phyloP scores from a whole-genome alignment of 2,329 filamentous ascomycete genomes.

The Pleochaeta shiraiana region DNA sequence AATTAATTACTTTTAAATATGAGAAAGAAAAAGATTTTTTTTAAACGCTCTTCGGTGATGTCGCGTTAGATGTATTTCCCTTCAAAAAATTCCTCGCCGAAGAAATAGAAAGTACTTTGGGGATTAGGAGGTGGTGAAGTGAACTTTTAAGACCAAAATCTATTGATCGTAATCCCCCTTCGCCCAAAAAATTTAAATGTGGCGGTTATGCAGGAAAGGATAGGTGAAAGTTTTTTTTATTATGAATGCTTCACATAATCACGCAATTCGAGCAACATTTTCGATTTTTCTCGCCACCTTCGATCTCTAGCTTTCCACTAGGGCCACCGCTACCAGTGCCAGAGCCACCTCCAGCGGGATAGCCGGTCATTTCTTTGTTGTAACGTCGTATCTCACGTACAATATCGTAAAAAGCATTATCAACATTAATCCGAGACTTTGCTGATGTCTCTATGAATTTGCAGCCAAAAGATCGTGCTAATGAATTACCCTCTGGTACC shows the following conservation, averaged over 20 bases:
- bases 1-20: too few species aligned
- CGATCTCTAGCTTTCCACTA: slow-evolving; percentile 9
- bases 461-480: slow-evolving; percentile 78
- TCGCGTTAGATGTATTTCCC: too few species aligned
- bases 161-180: too few species aligned
- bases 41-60: too few species aligned
- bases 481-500: slow-evolving; percentile 61
- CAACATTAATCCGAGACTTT: slow-evolving; percentile 94
- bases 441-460: slow-evolving; percentile 99
- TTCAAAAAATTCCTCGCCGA: too few species aligned
- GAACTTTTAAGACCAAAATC: too few species aligned
- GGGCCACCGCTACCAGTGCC: slow-evolving; percentile 37
- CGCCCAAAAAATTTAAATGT: too few species aligned
- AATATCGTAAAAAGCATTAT: slow-evolving; percentile 96
- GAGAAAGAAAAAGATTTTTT: too few species aligned
- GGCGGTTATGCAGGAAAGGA: too few species aligned
- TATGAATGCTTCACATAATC: slow-evolving; percentile 44
- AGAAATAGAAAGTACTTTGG: too few species aligned
- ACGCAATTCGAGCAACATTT: slow-evolving; percentile 76
- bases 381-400: slow-evolving; percentile 95
- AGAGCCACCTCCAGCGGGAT: slow-evolving; percentile 45
- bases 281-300: slow-evolving; percentile 31
- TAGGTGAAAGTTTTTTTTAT: background rate
- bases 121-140: too few species aligned
- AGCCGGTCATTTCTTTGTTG: slow-evolving; percentile 94